Percentiles rank a stretch among this genome's conserved stretches.
Evolutionary conservation across 177 flowering plant species (phyloP).

Genomic region (Vitis hybrid): DNA sequence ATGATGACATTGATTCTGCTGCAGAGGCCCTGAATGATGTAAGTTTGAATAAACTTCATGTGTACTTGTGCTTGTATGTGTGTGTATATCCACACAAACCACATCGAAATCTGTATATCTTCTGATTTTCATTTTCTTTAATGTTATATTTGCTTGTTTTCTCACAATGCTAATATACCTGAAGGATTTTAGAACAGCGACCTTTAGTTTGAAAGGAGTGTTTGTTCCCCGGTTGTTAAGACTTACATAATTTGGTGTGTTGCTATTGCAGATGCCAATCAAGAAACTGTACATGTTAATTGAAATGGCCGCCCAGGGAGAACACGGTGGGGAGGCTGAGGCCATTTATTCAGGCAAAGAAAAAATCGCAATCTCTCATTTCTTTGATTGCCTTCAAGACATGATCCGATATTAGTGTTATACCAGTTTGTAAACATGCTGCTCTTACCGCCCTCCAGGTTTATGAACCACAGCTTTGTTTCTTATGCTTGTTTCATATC

Average conservation of each 20-base stretch:
- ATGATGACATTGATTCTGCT: conserved; percentile 67
- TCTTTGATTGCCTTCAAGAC: conserved; percentile 79
- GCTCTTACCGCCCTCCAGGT: too few relatives aligned
- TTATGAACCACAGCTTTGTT: background rate
- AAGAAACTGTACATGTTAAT: conserved; percentile 87
- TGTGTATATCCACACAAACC: too few relatives aligned
- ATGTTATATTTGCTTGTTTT: background rate
- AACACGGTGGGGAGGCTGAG: conserved; percentile 72
- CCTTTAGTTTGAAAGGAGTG: too few relatives aligned
- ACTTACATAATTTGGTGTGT: background rate
- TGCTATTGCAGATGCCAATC: conserved; percentile 63
- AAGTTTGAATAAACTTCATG: conserved; percentile 21
- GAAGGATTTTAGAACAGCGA: too few relatives aligned
- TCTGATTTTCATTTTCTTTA: background rate
- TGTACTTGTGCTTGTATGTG: too few relatives aligned
- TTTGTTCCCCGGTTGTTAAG: background rate
- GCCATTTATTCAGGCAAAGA: conserved; percentile 73
- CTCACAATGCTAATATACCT: background rate
- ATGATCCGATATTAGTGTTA: conserved; percentile 39
- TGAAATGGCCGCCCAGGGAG: conserved; percentile 95
- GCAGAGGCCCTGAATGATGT: conserved; percentile 88
- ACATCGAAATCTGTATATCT: background rate
- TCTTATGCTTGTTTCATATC: too few relatives aligned
- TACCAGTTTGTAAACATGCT: too few relatives aligned
- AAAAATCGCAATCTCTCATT: conserved; percentile 68